Base-by-base conservation (phyloP, 305 asterid species). In the Fraxinus ornus region DNA sequence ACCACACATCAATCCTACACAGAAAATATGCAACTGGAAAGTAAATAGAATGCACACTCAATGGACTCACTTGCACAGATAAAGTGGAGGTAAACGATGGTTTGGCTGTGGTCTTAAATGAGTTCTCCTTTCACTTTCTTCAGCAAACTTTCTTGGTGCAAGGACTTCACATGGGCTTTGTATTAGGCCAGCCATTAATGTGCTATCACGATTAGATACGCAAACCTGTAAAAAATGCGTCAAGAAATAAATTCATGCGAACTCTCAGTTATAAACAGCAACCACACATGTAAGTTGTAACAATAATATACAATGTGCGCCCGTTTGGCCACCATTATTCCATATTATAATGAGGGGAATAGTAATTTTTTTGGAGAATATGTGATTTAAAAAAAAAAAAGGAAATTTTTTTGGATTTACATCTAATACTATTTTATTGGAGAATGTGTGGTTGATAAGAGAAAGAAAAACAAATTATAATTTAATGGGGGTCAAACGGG, bases 141-240 rank as follows among this genome's bases (percentile, higher is more conserved):
- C 92, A 41, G 88, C 81, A 88, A 92, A 97, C 84, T 87, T 91
- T 84, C 98, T 89, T 52, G 97, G 94, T 83, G 96, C 89, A 79
- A 94, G 97, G 86, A 97, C 98, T 85, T 87, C 88, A 83, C 99
- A 97, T 39, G 92, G 94, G 80, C 97, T 90, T 79, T 91, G 92
- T 85, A 97, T 92, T 84, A 86, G 84, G 87, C 96, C 91, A 85
- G 95, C 97, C 92, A 87, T 86, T 82, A 93, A 60, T 10, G 89
- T 77, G 86, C 82, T 87, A 79, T 89, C 88, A 86, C 88, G 84
- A 78, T 89, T 88, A 80, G 98, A 95, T 88, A 91, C 98, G 4
- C 91, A 97, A 32, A 97, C 99, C 99, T 97, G 90, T 64, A 84
- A 86, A 84, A 85, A 36, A 81, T 62, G 47, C 76, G 17, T 70